phyloP scores from a whole-genome alignment of 371 early-diverging fungal species.

The Synchytrium microbalum region DNA sequence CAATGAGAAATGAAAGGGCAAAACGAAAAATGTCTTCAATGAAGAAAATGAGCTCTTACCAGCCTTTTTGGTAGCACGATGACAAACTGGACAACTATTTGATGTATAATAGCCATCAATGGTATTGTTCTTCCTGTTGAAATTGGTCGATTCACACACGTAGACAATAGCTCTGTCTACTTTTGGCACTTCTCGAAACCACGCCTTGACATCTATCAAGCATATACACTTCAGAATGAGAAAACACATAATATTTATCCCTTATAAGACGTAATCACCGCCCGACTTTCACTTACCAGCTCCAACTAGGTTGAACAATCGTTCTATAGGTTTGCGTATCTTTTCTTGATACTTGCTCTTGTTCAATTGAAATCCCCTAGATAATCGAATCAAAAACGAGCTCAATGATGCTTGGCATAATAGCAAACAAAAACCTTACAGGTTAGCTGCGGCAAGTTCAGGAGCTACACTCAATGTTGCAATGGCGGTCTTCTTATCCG shows the following conservation, averaged over 20 bases:
- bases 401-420: no score
- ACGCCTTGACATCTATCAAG: conserved; percentile 26
- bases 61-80: conserved; percentile 18
- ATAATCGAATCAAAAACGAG: neutral
- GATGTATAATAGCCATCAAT: conserved; percentile 38
- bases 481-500: conserved; percentile 53
- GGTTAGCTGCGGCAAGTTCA: conserved; percentile 48
- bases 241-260: neutral
- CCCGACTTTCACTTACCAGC: conserved; percentile 49
- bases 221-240: neutral
- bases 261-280: neutral
- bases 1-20: neutral
- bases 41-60: neutral
- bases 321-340: conserved; percentile 67
- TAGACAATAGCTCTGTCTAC: conserved; percentile 21
- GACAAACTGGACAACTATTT: conserved; percentile 31
- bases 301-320: conserved; percentile 74
- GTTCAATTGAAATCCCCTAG: conserved; percentile 44
- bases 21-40: no score
- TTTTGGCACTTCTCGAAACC: conserved; percentile 45
- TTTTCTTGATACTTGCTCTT: conserved; percentile 78
- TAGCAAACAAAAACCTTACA: conserved; percentile 6
- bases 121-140: neutral
- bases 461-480: conserved; percentile 65
- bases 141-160: neutral